These are phyloP conservation scores for Phytopythium litorale DNA, from an alignment of 352 stramenopile species.

Conservation along the genomic window DNA sequence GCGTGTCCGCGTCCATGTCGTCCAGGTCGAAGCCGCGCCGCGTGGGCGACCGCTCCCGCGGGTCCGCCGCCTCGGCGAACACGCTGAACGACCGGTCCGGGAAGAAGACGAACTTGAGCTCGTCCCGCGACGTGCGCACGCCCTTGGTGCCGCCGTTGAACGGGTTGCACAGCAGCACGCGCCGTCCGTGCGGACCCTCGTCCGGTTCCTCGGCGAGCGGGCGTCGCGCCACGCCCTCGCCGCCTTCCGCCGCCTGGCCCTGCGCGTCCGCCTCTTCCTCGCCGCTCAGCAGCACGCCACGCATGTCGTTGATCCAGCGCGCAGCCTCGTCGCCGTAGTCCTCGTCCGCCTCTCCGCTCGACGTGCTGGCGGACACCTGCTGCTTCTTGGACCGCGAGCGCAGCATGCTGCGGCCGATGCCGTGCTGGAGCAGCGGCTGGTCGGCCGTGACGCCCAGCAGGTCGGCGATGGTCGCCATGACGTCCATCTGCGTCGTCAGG, in stretches of 20 bases:
- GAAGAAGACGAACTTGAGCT: slow-evolving; percentile 74
- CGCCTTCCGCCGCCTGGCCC: background rate
- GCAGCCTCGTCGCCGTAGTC: slow-evolving; percentile 4
- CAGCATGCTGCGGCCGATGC: slow-evolving; percentile 69
- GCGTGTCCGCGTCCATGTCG: slow-evolving; percentile 47
- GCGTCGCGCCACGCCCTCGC: slow-evolving; percentile 6
- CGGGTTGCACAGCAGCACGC: slow-evolving; percentile 62
- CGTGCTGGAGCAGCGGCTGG: slow-evolving; percentile 54
- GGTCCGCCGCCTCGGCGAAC: slow-evolving; percentile 46
- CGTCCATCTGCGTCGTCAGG: slow-evolving; percentile 64
- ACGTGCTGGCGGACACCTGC: background rate
- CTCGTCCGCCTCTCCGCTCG: background rate
- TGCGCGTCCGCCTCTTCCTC: background rate
- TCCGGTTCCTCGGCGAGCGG: slow-evolving; percentile 12
- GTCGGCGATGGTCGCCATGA: slow-evolving; percentile 71
- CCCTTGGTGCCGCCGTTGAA: slow-evolving; percentile 70
- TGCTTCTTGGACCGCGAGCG: slow-evolving; percentile 19
- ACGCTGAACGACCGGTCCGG: slow-evolving; percentile 63
- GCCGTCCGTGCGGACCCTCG: slow-evolving; percentile 28
- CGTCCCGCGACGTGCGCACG: slow-evolving; percentile 39
- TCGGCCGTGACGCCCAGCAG: slow-evolving; percentile 50
- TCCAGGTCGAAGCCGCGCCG: slow-evolving; percentile 57
- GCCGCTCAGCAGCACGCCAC: background rate
- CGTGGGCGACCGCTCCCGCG: slow-evolving; percentile 45
- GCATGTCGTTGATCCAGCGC: slow-evolving; percentile 2